Conservation (phyloP, 2,329 filamentous ascomycete species). For the Hysterium pulicare region DNA sequence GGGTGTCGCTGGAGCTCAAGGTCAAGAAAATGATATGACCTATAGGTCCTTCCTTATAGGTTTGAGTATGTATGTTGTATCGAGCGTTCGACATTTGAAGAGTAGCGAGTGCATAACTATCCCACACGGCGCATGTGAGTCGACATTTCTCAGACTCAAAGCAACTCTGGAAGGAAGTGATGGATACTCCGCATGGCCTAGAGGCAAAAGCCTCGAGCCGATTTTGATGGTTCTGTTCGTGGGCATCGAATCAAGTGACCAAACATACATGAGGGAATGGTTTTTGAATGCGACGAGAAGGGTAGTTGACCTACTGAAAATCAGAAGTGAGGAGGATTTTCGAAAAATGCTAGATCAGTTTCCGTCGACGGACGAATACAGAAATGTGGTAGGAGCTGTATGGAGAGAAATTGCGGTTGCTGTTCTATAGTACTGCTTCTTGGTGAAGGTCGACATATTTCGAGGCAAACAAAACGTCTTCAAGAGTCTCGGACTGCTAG, state of each 20-base stretch:
- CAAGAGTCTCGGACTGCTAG: no score
- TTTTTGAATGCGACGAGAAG: background rate
- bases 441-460: no score
- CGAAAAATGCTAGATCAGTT: background rate
- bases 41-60: slow-evolving; percentile 16
- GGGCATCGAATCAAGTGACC: slow-evolving; percentile 14
- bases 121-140: slow-evolving; percentile 5
- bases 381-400: background rate
- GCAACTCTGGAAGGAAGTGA: slow-evolving; percentile 9
- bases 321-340: background rate
- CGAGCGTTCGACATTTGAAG: slow-evolving; percentile 13
- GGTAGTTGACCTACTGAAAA: background rate
- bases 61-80: slow-evolving; percentile 14
- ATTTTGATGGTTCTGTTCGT: slow-evolving; percentile 18
- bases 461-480: no score
- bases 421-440: background rate
- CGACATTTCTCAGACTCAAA: slow-evolving; percentile 9
- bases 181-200: slow-evolving; percentile 15
- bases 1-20: slow-evolving; percentile 5
- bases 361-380: background rate
- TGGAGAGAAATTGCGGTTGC: background rate
- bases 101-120: slow-evolving; percentile 3
- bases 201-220: slow-evolving; percentile 15
- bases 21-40: slow-evolving; percentile 12
- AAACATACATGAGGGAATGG: background rate